Evolutionary conservation across 768 basidiomycete species (phyloP).

Genomic region (Leccinum obscurum): DNA sequence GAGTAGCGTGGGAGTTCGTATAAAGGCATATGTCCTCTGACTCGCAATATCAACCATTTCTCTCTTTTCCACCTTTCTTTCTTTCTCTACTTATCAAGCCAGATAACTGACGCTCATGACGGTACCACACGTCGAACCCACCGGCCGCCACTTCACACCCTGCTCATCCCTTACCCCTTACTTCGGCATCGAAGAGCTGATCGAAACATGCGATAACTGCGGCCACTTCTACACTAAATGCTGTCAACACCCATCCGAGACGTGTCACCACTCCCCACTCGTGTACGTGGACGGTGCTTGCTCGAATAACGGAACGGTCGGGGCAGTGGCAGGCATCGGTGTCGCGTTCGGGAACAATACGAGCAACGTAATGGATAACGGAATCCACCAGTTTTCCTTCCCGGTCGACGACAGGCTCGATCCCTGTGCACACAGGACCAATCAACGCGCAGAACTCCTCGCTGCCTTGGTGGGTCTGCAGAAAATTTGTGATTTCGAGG

Average conservation of each 20-base stretch:
- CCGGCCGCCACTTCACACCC: neutral
- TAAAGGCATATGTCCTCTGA: too few relatives aligned
- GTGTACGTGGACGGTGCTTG: conserved; percentile 2
- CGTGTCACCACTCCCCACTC: neutral
- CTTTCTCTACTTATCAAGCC: neutral
- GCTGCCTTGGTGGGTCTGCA: conserved; percentile 16
- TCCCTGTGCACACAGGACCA: neutral
- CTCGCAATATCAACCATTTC: too few relatives aligned
- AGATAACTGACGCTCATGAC: neutral
- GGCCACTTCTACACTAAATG: neutral
- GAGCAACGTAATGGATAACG: neutral
- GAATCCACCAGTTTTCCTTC: conserved; percentile 1
- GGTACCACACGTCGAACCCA: neutral
- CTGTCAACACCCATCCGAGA: neutral
- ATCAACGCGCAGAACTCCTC: conserved; percentile 1
- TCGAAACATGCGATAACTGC: neutral
- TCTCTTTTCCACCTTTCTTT: neutral
- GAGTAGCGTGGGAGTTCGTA: too few relatives aligned
- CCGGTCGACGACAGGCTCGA: neutral
- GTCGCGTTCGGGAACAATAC: neutral
- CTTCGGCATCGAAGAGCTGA: neutral
- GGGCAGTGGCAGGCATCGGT: neutral
- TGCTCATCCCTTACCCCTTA: neutral
- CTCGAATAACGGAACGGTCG: neutral
- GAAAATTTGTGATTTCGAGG: conserved; percentile 29